Evolutionary conservation across 2,329 filamentous ascomycete genomes (phyloP), one percentile per base, ranked within the genome.

Genomic region (Metarhizium robertsii): DNA sequence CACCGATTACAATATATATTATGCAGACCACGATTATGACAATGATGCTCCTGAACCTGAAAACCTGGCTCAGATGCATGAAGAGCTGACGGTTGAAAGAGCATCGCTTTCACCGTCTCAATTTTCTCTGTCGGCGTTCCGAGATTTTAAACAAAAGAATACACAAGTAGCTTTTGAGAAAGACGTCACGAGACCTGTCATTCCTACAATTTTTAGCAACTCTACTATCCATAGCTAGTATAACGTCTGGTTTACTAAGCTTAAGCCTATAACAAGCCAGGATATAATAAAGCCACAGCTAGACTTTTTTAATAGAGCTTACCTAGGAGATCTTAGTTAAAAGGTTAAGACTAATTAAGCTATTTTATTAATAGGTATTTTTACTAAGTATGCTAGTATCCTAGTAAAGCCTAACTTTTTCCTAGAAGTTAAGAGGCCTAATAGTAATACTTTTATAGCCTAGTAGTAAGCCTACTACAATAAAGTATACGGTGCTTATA

Each of bases 201-300:
- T 76, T 38, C 66, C 53, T 7, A 11, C 38, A 14, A 43, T 57
- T 16, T 38, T 30, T 14, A 53, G 55, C 8, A 30, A 29, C 8
- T 18, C 29, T 8, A n/a, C 30, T 30, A 57, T 55, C 14, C 45
- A 1, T 8, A 57, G 20, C 50, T 36, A 55, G 29, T 38, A 50
- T 29, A 48, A 57, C 16, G 30, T 55, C 14, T 50, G 47, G 1
- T 57, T 57, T 14, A 53, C 50, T 5, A 45, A 73, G 53, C 66
- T 75, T 46, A 61, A 66, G 18, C 62, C 59, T 45, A 61, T 77
- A 40, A 72, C 67, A 2, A 62, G 71, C 50, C 62, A 63, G 1
- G 65, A 61, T 20, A 53, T 60, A n/a, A 61, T 66, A 1, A 66
- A 64, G 50, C 69, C 68, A 2, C 64, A 66, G 51, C 70, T 67